Base-by-base conservation (phyloP, 2,329 filamentous ascomycete genomes). In the Cercospora sesami region DNA sequence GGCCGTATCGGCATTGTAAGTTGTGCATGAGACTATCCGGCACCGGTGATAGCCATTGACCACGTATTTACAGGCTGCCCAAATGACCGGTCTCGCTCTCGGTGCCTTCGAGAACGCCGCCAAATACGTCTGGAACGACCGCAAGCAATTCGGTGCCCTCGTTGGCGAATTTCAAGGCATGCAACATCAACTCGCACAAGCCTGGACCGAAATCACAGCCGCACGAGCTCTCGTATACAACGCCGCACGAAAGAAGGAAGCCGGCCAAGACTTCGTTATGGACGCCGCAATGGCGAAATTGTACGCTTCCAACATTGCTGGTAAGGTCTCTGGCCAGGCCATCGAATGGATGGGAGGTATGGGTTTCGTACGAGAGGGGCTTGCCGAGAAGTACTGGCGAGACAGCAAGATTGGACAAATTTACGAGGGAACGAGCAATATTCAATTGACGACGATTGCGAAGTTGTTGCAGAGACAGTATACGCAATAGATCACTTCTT, bases 321-420 rank as follows among this genome's bases (percentile, higher is more conserved):
- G 92, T 21, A 89, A 88, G 64, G 94, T 99, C 21, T 91, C 90
- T 65, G 89, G 94, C 6, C 86, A 91, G 60, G 95, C 94, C 0
- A 89, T 99, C 30, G 95, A 99, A 83, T 99, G 95, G 95, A 98
- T 98, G 94, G 95, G 95, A 59, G 95, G 95, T 53, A 98, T 99
- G 95, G 95, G 95, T 57, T 99, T 99, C 76, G 95, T 99, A 16
- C 86, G 95, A 55, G 95, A 99, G 80, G 95, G 95, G 0, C 89
- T 97, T 67, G 95, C 95, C 0, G 95, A 99, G 88, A 99, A 99
- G 88, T 97, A 90, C 84, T 99, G 91, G 86, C 86, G 95, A 58
- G 95, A 99, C 80, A 95, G 91, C 86, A 99, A 98, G 90, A 99
- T 99, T 77, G 95, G 95, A 9, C 93, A 93, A 72, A 98, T 75